These are phyloP conservation scores for Dactylonectria macrodidyma DNA, from an alignment of 2,329 filamentous ascomycete species.

Conservation along the genomic window DNA sequence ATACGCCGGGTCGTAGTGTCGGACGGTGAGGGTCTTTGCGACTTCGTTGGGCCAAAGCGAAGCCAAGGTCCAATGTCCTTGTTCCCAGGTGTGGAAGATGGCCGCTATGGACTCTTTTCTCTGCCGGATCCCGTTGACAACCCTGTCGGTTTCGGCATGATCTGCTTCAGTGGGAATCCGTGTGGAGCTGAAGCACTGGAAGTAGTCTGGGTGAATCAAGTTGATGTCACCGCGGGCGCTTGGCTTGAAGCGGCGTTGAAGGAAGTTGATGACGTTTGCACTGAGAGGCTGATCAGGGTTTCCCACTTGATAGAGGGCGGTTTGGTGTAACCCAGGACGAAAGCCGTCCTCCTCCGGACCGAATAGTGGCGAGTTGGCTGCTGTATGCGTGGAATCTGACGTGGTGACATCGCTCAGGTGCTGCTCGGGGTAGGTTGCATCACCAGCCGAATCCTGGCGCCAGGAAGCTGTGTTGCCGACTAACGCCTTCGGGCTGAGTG, in stretches of 20 bases:
- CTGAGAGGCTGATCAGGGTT: neutral
- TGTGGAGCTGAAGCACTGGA: neutral
- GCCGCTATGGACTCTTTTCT: neutral
- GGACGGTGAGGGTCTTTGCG: neutral
- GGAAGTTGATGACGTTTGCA: neutral
- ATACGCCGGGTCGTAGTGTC: slow-evolving; percentile 17
- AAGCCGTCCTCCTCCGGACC: neutral
- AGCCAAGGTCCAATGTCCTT: neutral
- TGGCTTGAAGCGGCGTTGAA: neutral
- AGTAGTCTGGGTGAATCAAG: neutral
- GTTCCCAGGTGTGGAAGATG: neutral
- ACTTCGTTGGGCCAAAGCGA: neutral
- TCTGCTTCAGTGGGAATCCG: neutral
- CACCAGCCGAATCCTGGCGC: too few species aligned
- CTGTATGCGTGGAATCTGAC: neutral
- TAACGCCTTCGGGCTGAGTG: too few species aligned
- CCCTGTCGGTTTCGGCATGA: neutral
- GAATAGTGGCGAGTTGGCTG: neutral
- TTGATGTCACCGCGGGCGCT: neutral
- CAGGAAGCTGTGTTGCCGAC: too few species aligned
- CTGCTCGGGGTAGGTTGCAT: too few species aligned
- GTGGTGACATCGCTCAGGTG: too few species aligned
- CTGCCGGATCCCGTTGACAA: neutral
- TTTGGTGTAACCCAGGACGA: neutral
- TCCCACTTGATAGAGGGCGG: neutral